Evolutionary conservation across 1,284 basidiomycete species (phyloP).

Genomic region (Ustilago crameri): DNA sequence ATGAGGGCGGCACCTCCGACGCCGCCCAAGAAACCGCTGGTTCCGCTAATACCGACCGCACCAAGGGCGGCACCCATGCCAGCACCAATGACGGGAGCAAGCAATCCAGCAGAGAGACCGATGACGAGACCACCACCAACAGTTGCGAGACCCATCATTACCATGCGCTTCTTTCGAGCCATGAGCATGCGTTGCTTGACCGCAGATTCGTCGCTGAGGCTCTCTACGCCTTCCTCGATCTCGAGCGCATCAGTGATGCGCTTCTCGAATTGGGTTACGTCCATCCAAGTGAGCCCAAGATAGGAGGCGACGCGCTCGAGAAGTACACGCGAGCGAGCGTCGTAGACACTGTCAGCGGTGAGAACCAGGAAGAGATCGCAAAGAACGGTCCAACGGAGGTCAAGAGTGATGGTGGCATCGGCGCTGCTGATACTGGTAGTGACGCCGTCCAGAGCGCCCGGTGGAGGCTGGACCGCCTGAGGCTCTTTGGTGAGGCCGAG

Average conservation of each 20-base stretch:
- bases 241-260: slow-evolving; percentile 65
- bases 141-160: slow-evolving; percentile 67
- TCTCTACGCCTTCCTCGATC: slow-evolving; percentile 65
- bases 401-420: slow-evolving; percentile 65
- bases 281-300: slow-evolving; percentile 66
- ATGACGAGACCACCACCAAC: slow-evolving; percentile 67
- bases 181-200: slow-evolving; percentile 49
- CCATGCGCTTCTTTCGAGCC: slow-evolving; percentile 58
- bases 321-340: slow-evolving; percentile 65
- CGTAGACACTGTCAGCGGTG: slow-evolving; percentile 67
- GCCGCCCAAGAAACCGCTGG: slow-evolving; percentile 63
- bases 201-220: slow-evolving; percentile 53
- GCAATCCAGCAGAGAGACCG: slow-evolving; percentile 64
- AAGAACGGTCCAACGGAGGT: slow-evolving; percentile 67
- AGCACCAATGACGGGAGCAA: slow-evolving; percentile 66
- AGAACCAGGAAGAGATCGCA: slow-evolving; percentile 68
- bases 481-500: slow-evolving; percentile 57
- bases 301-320: slow-evolving; percentile 62
- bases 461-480: slow-evolving; percentile 54
- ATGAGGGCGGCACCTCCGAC: slow-evolving; percentile 66
- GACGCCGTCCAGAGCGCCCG: slow-evolving; percentile 62
- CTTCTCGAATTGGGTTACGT: slow-evolving; percentile 68
- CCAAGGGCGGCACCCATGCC: slow-evolving; percentile 66
- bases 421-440: slow-evolving; percentile 64
- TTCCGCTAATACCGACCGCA: slow-evolving; percentile 66